Evolutionary conservation across 2,329 filamentous ascomycete genomes (phyloP).

Genomic region (Drechslerella coelobrocha): DNA sequence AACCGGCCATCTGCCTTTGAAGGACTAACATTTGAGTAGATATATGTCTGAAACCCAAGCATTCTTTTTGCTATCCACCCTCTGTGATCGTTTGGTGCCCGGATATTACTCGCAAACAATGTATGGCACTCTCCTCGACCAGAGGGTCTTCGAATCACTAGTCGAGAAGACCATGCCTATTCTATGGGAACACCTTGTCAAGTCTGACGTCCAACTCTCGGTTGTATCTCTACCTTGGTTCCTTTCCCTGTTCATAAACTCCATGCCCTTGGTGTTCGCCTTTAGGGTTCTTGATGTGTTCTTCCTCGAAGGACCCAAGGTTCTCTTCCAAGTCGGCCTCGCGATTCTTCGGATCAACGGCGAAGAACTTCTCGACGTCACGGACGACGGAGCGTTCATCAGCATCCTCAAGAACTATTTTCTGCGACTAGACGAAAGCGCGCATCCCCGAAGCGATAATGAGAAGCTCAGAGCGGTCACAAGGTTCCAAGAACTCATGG

Average conservation of each 20-base stretch:
- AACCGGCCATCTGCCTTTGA: conserved; percentile 37
- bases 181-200: conserved; percentile 96
- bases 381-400: conserved; percentile 95
- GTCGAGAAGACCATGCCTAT: conserved; percentile 99
- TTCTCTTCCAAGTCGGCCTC: conserved; percentile 93
- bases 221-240: conserved; percentile 99
- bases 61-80: conserved; percentile 87
- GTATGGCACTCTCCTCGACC: conserved; percentile 96
- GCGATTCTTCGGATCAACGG: conserved; percentile 98
- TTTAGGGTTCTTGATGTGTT: conserved; percentile 97
- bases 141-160: conserved; percentile 94
- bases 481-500: conserved; percentile 96
- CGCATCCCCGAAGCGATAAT: conserved; percentile 93
- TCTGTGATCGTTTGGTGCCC: conserved; percentile 90
- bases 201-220: conserved; percentile 94
- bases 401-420: conserved; percentile 96
- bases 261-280: conserved; percentile 96
- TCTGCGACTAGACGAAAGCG: conserved; percentile 88
- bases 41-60: conserved; percentile 97
- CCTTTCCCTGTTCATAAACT: conserved; percentile 97
- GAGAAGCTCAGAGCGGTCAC: conserved; percentile 93
- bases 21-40: conserved; percentile 58
- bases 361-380: conserved; percentile 89
- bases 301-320: conserved; percentile 96
- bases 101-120: conserved; percentile 99